phyloP scores from a whole-genome alignment of 2,329 filamentous ascomycete genomes.

The Trichoderma lentiforme region DNA sequence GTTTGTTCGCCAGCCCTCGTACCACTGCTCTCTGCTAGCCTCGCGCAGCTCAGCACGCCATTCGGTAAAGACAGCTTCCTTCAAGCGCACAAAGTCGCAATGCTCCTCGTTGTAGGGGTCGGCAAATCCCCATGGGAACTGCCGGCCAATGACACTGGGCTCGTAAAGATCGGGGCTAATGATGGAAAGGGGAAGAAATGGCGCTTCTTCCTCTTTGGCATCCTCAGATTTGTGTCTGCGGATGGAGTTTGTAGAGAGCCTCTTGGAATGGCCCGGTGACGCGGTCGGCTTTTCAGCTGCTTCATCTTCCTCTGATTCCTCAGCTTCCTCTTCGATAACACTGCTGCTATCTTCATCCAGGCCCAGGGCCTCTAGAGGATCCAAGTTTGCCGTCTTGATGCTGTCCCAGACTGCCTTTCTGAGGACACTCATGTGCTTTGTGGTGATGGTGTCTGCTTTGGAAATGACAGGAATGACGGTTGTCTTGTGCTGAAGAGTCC shows the following conservation, averaged over 20 bases:
- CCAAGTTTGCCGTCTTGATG: slow-evolving; percentile 78
- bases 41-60: slow-evolving; percentile 91
- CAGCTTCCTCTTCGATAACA: slow-evolving; percentile 54
- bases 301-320: slow-evolving; percentile 28
- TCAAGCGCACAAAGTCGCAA: slow-evolving; percentile 88
- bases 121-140: slow-evolving; percentile 95
- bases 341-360: slow-evolving; percentile 72
- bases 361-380: slow-evolving; percentile 82
- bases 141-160: slow-evolving; percentile 72
- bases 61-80: slow-evolving; percentile 88
- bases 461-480: slow-evolving; percentile 93
- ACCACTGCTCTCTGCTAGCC: slow-evolving; percentile 88
- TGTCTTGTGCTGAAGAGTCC: slow-evolving; percentile 85
- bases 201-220: slow-evolving; percentile 50
- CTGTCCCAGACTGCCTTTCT: slow-evolving; percentile 90
- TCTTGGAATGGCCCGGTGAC: slow-evolving; percentile 41
- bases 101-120: slow-evolving; percentile 88
- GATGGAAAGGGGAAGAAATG: slow-evolving; percentile 84
- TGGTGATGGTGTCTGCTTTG: slow-evolving; percentile 96
- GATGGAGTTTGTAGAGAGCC: slow-evolving; percentile 45
- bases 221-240: slow-evolving; percentile 45
- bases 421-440: slow-evolving; percentile 85
- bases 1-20: slow-evolving; percentile 88
- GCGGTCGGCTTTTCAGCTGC: slow-evolving; percentile 29
- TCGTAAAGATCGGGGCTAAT: slow-evolving; percentile 93